These are phyloP conservation scores for Aureobasidium musti DNA, from an alignment of 2,329 filamentous ascomycete genomes.

Conservation along the genomic window DNA sequence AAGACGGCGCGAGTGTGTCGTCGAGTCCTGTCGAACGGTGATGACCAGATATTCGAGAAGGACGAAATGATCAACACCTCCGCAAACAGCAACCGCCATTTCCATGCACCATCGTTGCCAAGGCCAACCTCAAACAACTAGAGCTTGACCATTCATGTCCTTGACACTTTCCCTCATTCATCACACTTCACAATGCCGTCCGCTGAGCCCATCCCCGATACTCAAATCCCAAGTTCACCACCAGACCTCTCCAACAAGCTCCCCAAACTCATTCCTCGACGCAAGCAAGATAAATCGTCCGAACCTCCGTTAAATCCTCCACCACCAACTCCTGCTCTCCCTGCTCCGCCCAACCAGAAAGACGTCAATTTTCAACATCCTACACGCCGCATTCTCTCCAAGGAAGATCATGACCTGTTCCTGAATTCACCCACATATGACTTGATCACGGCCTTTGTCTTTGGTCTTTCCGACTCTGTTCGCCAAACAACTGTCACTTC, in stretches of 20 bases:
- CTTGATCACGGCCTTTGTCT: conserved; percentile 81
- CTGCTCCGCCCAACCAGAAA: conserved; percentile 64
- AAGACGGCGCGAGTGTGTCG: neutral
- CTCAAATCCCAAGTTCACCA: conserved; percentile 45
- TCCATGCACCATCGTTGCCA: conserved; percentile 16
- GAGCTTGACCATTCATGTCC: neutral
- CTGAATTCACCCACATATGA: conserved; percentile 72
- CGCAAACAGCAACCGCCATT: neutral
- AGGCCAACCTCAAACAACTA: neutral
- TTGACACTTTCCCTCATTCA: neutral
- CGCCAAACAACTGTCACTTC: conserved; percentile 66
- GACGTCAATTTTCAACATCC: conserved; percentile 62
- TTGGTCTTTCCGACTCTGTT: conserved; percentile 80
- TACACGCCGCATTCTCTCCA: conserved; percentile 76
- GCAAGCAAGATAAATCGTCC: conserved; percentile 54
- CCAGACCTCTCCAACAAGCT: conserved; percentile 60
- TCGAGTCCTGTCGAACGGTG: neutral
- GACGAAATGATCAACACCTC: conserved; percentile 9
- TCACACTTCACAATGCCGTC: conserved; percentile 10
- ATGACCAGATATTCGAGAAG: neutral
- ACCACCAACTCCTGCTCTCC: conserved; percentile 73
- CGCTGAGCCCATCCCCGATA: conserved; percentile 90
- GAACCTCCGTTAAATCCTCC: conserved; percentile 53
- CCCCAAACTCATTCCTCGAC: conserved; percentile 68
- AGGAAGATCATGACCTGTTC: conserved; percentile 78